A percentile compares a stretch with the other conserved stretches of the same genome.
Conservation (phyloP, 768 basidiomycete species). For the Neoboletus magnificus region DNA sequence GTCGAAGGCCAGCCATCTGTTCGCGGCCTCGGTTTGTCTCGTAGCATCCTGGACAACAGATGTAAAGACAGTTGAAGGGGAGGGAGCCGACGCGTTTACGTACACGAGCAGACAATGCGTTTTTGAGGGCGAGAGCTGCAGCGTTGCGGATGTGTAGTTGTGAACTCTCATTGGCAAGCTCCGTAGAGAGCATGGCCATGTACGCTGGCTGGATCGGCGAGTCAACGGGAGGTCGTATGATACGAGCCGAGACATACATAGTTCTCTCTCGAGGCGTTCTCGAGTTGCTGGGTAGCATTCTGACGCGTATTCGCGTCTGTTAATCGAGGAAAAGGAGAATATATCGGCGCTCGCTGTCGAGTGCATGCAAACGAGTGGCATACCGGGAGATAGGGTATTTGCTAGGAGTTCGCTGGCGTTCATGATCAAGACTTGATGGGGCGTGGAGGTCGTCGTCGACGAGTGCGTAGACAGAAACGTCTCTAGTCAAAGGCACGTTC, state of each 20-base stretch:
- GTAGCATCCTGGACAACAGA: slow-evolving; percentile 55
- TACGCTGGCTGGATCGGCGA: slow-evolving; percentile 70
- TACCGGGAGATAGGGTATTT: slow-evolving; percentile 89
- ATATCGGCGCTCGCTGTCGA: slow-evolving; percentile 33
- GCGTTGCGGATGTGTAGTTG: slow-evolving; percentile 82
- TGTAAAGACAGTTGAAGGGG: slow-evolving; percentile 15
- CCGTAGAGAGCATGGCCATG: slow-evolving; percentile 84
- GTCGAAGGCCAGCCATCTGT: slow-evolving; percentile 79
- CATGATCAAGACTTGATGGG: slow-evolving; percentile 51
- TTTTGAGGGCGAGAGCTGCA: slow-evolving; percentile 97
- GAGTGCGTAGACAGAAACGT: slow-evolving; percentile 13
- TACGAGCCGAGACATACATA: slow-evolving; percentile 58
- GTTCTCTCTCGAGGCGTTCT: slow-evolving; percentile 81
- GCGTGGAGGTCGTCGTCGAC: slow-evolving; percentile 24
- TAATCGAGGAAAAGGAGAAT: slow-evolving; percentile 20
- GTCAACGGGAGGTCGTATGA: slow-evolving; percentile 8
- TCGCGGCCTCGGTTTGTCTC: slow-evolving; percentile 72
- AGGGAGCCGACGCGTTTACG: slow-evolving; percentile 36
- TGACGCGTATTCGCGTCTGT: slow-evolving; percentile 88
- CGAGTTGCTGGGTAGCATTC: slow-evolving; percentile 86
- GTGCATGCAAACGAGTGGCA: slow-evolving; percentile 33
- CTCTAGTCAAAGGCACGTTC: slow-evolving; percentile 14
- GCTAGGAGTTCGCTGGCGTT: slow-evolving; percentile 88
- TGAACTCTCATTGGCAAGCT: slow-evolving; percentile 74
- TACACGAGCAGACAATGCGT: slow-evolving; percentile 87